These are phyloP conservation scores for Austropuccinia psidii DNA, from an alignment of 1,284 basidiomycete genomes.

Conservation along the genomic window DNA sequence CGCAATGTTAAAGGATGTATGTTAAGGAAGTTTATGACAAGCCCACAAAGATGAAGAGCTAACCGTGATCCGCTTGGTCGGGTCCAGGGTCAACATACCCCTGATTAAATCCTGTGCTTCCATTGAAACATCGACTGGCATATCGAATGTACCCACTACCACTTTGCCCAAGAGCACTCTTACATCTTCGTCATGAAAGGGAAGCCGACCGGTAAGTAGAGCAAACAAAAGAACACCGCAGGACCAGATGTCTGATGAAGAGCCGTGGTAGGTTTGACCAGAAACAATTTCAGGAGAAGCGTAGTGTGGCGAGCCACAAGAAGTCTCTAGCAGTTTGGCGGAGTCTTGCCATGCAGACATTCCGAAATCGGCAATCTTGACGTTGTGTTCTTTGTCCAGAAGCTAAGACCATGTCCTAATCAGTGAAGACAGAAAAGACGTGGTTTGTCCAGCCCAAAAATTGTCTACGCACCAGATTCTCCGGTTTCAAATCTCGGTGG, in stretches of 20 bases:
- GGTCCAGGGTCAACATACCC: constrained; percentile 80
- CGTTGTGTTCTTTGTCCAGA: constrained; percentile 71
- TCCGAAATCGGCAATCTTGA: constrained; percentile 98
- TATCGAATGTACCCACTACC: constrained; percentile 68
- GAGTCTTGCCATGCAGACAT: constrained; percentile 90
- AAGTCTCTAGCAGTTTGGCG: constrained; percentile 75
- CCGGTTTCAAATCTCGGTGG: constrained; percentile 94
- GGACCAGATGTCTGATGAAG: constrained; percentile 91
- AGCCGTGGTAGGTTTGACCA: constrained; percentile 79
- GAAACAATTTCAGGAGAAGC: constrained; percentile 97
- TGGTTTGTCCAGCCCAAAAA: not conserved
- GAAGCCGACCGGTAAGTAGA: constrained; percentile 77
- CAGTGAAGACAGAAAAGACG: not conserved
- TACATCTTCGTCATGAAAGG: constrained; percentile 84
- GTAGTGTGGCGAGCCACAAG: constrained; percentile 95
- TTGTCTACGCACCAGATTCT: constrained; percentile 58
- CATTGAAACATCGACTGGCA: constrained; percentile 70
- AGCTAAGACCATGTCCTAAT: constrained; percentile 48
- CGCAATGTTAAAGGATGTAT: not conserved
- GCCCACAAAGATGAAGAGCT: constrained; percentile 41
- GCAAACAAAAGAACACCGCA: constrained; percentile 95
- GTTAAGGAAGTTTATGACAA: not conserved
- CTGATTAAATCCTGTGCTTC: constrained; percentile 73
- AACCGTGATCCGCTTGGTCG: constrained; percentile 72
- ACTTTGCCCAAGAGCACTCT: constrained; percentile 73